Base-by-base conservation (phyloP, 2,329 filamentous ascomycete species). In the Tolypocladium cylindrosporum region DNA sequence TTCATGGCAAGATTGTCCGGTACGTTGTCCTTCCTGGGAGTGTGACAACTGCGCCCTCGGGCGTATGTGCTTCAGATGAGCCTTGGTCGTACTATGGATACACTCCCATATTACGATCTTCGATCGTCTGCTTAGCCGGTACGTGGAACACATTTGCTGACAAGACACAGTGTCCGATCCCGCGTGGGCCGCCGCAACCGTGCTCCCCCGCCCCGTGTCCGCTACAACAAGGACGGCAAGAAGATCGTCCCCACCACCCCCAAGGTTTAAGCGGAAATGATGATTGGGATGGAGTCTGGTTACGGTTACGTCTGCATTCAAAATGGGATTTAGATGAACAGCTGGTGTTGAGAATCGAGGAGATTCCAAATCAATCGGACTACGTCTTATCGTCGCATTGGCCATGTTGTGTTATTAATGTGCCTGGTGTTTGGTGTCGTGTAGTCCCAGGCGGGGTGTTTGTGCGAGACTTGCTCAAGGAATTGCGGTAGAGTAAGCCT, bases 151-250 rank as follows among this genome's bases (percentile, higher is more conserved):
- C n/a, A 57, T 59, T 56, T 64, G 70, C 77, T 80, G 72, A 83
- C 78, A 71, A 55, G 57, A 57, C 59, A 68, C 72, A 97, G 94
- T 88, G 94, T 99, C 78, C 94, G 94, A 74, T 99, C 94, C 69
- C 86, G 90, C 70, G 92, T 89, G 75, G 94, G 95, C 72, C 93
- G 94, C 78, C 94, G 94, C 81, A 99, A 99, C 90, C 91, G 94
- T 79, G 93, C 93, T 72, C 95, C 94, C 73, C 94, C 94, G 70
- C 94, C 94, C 75, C 87, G 94, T 76, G 92, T 99, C 73, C 86
- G 94, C 74, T 99, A 96, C 91, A 99, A 99, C 90, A 97, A 97
- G 89, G 94, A 99, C 76, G 93, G 92, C 85, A 99, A 99, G 91
- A 99, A 99, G 89, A 87, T 99, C 77, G 88, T 87, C 77, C 91